Evolutionary conservation across 2,329 filamentous ascomycete species (phyloP).

Genomic region (Pyricularia grisea): DNA sequence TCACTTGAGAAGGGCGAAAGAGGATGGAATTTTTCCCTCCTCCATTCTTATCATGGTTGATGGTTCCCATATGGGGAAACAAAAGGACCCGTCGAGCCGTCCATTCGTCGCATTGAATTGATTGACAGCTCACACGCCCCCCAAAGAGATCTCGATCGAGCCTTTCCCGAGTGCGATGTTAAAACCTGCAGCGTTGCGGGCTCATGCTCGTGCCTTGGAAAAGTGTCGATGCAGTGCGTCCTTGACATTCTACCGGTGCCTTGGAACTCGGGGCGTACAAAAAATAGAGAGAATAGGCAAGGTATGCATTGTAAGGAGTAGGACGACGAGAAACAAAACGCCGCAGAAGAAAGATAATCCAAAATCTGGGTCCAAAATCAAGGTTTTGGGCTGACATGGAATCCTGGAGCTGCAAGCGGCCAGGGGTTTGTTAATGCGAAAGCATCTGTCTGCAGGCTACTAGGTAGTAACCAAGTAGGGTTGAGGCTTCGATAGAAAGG

Average conservation of each 20-base stretch:
- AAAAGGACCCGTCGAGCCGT: not conserved
- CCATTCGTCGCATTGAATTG: not conserved
- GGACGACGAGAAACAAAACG: not conserved
- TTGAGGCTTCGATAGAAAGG: not conserved
- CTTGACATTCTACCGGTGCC: not conserved
- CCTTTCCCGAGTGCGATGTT: not conserved
- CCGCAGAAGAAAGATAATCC: not conserved
- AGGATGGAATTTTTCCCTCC: not conserved
- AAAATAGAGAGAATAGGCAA: not conserved
- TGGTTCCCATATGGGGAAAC: not conserved
- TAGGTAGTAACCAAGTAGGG: not conserved
- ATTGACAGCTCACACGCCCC: not conserved
- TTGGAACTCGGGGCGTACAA: not conserved
- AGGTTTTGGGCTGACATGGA: not conserved
- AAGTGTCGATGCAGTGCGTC: not conserved
- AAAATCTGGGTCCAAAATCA: not conserved
- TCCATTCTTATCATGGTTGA: not conserved
- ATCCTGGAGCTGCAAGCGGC: not conserved
- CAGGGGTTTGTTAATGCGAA: not conserved
- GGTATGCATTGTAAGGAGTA: too few relatives aligned
- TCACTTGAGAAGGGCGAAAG: not conserved
- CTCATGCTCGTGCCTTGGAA: not conserved
- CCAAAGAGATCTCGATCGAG: not conserved
- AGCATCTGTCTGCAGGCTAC: not conserved
- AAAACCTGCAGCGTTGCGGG: not conserved